phyloP scores from a whole-genome alignment of 2,329 filamentous ascomycete genomes.

The Diaporthe helianthi region DNA sequence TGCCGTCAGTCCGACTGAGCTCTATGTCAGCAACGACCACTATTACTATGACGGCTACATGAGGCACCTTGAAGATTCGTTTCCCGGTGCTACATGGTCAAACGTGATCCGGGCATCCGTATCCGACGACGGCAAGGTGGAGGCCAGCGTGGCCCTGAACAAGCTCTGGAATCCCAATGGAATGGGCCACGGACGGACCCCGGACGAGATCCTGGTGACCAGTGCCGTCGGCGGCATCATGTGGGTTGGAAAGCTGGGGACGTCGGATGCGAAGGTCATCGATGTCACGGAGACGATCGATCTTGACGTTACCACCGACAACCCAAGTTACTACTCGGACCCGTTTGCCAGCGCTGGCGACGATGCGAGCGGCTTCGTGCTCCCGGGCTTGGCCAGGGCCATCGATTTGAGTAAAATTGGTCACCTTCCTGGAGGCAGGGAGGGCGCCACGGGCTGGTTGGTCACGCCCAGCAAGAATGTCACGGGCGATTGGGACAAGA shows the following conservation, averaged over 20 bases:
- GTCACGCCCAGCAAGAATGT: constrained; percentile 33
- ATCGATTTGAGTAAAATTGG: constrained; percentile 46
- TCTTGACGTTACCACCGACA: constrained; percentile 58
- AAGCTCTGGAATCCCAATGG: constrained; percentile 32
- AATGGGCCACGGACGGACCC: constrained; percentile 25
- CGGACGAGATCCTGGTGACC: constrained; percentile 29
- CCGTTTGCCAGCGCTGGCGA: constrained; percentile 51
- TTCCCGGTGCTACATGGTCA: constrained; percentile 26
- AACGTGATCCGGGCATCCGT: constrained; percentile 24
- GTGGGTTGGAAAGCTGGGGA: constrained; percentile 8
- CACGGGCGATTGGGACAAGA: constrained; percentile 48
- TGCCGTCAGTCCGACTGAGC: constrained; percentile 24
- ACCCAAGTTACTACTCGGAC: constrained; percentile 65
- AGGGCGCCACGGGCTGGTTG: constrained; percentile 57
- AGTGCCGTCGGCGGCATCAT: constrained; percentile 25
- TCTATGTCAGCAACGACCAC: constrained; percentile 33
- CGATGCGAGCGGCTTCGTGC: constrained; percentile 62
- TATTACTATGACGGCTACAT: constrained; percentile 30
- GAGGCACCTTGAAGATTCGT: constrained; percentile 20
- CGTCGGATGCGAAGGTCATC: constrained; percentile 40
- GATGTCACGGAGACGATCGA: constrained; percentile 51
- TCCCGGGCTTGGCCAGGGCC: constrained; percentile 54
- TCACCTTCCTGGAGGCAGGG: constrained; percentile 46
- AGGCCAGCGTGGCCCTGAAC: constrained; percentile 24
- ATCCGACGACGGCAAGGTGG: constrained; percentile 19